Evolutionary conservation across 73 alveolate genomes (phyloP).

Genomic region (Tetrahymena borealis): DNA sequence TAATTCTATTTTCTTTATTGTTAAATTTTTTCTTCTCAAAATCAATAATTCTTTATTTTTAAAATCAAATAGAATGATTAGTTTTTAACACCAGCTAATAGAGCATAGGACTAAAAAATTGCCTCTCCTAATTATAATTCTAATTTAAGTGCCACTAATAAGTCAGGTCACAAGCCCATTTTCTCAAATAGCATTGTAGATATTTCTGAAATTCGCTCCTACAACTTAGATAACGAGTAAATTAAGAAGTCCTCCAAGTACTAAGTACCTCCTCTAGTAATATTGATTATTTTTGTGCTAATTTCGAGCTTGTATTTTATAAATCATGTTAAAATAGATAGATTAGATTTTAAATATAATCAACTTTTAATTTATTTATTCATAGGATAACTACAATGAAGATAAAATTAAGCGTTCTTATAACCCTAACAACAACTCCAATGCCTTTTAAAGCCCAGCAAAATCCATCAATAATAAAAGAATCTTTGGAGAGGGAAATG

Average conservation of each 20-base stretch:
- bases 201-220: background rate
- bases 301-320: no score
- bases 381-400: no score
- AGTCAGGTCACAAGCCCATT: background rate
- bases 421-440: background rate
- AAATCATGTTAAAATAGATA: no score
- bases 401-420: no score
- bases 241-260: background rate
- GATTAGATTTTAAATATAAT: no score
- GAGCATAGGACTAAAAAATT: background rate
- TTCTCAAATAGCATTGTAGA: background rate
- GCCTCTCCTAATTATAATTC: background rate
- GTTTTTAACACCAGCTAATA: background rate
- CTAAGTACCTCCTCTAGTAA: background rate
- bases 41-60: background rate
- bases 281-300: no score
- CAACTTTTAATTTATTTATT: no score
- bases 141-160: background rate
- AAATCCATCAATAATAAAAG: background rate
- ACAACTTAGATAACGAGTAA: background rate
- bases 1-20: no score
- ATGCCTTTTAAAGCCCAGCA: background rate
- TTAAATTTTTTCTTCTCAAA: background rate
- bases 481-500: background rate
- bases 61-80: background rate